These are phyloP conservation scores for Hericium erinaceus DNA, from an alignment of 768 basidiomycete genomes.

Conservation along the genomic window DNA sequence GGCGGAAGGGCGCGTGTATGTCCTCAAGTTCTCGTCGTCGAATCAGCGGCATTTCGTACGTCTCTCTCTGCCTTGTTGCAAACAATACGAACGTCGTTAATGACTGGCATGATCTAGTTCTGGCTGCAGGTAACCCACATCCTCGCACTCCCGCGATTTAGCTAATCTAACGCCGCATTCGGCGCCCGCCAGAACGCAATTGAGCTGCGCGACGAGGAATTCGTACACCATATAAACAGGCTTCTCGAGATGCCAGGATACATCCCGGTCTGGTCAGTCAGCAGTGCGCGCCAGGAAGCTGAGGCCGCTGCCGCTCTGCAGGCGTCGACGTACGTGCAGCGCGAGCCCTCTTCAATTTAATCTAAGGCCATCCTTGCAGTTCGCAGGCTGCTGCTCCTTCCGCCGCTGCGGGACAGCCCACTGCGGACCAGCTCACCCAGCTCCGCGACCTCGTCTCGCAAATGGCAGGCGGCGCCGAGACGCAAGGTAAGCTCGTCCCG, in stretches of 20 bases:
- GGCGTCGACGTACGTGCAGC: conserved; percentile 11
- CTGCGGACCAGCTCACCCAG: conserved; percentile 60
- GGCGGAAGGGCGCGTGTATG: conserved; percentile 65
- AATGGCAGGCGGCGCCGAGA: conserved; percentile 28
- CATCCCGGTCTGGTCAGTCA: conserved; percentile 46
- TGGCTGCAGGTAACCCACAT: conserved; percentile 66
- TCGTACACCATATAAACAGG: conserved; percentile 62
- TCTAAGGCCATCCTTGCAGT: not conserved
- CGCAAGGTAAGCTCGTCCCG: conserved; percentile 21
- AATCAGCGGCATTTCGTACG: conserved; percentile 84
- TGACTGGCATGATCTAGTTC: conserved; percentile 38
- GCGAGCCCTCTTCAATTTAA: not conserved
- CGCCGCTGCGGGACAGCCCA: conserved; percentile 17
- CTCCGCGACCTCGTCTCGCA: conserved; percentile 41
- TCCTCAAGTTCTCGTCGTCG: conserved; percentile 87
- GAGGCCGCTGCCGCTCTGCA: conserved; percentile 27
- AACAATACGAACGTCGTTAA: not conserved
- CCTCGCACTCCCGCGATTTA: no score
- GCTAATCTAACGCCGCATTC: no score
- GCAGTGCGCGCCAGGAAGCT: conserved; percentile 32
- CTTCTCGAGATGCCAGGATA: conserved; percentile 59
- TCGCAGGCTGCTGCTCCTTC: not conserved
- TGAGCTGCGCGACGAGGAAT: conserved; percentile 58
- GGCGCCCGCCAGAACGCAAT: conserved; percentile 48
- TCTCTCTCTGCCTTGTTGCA: conserved; percentile 2